These are phyloP conservation scores for Annona squamosa DNA, from an alignment of 164 flowering plant genomes.

Conservation along the genomic window DNA sequence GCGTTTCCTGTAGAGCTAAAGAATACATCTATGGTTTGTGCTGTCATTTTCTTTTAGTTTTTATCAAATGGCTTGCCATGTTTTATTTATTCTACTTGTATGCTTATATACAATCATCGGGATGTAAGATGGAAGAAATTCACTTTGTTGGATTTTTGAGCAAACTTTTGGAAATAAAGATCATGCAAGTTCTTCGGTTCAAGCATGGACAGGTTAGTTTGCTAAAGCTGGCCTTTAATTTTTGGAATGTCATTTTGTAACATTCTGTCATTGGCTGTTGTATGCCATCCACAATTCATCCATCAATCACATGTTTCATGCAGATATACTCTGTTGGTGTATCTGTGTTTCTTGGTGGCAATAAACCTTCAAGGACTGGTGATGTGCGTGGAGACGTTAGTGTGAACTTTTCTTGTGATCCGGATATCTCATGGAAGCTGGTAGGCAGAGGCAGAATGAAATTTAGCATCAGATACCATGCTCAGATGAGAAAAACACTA, in stretches of 20 bases:
- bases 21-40: conserved; percentile 65
- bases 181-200: conserved; percentile 87
- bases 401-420: conserved; percentile 91
- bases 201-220: conserved; percentile 81
- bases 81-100: background rate
- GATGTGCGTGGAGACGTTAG: conserved; percentile 90
- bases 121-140: conserved; percentile 71
- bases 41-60: background rate
- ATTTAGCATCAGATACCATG: background rate
- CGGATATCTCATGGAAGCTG: conserved; percentile 72
- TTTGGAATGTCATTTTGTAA: background rate
- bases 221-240: background rate
- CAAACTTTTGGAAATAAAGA: conserved; percentile 87
- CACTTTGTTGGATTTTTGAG: conserved; percentile 79
- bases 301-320: conserved; percentile 6
- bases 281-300: conserved; percentile 1
- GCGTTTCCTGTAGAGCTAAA: conserved; percentile 87
- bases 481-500: too few species aligned
- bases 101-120: background rate
- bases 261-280: background rate
- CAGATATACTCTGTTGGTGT: conserved; percentile 91
- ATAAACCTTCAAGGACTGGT: conserved; percentile 80
- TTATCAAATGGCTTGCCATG: background rate
- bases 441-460: conserved; percentile 21
- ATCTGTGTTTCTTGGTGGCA: conserved; percentile 94